Evolutionary conservation across 2,329 filamentous ascomycete species (phyloP).

Genomic region (Colletotrichum sp.): DNA sequence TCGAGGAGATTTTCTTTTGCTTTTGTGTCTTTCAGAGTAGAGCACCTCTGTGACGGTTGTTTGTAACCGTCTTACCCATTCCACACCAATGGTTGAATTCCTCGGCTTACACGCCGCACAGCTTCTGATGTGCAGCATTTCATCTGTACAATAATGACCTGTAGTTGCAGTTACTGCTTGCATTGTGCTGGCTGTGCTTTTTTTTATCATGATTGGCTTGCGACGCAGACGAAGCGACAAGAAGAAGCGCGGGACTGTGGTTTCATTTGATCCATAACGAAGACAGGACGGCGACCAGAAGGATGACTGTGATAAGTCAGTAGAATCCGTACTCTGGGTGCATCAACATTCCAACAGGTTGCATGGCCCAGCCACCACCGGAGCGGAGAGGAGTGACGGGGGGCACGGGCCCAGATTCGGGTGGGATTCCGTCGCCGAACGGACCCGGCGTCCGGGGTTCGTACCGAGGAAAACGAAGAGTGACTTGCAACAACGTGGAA

Average conservation of each 20-base stretch:
- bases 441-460: background rate
- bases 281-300: background rate
- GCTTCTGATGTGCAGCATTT: background rate
- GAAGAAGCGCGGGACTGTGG: background rate
- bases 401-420: background rate
- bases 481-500: background rate
- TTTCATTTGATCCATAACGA: background rate
- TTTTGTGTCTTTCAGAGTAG: background rate
- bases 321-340: background rate
- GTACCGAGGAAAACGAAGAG: background rate
- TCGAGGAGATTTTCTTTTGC: background rate
- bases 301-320: background rate
- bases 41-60: background rate
- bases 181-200: background rate
- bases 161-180: background rate
- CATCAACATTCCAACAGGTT: background rate
- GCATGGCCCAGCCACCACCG: background rate
- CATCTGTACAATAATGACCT: background rate
- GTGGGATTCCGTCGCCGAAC: background rate
- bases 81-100: fast-evolving
- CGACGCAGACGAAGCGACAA: background rate
- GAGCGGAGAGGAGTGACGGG: background rate
- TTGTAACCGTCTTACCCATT: background rate
- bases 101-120: background rate
- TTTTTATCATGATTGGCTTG: background rate